Conservation (phyloP, 1,284 basidiomycete species). For the Papiliotrema flavescens region DNA sequence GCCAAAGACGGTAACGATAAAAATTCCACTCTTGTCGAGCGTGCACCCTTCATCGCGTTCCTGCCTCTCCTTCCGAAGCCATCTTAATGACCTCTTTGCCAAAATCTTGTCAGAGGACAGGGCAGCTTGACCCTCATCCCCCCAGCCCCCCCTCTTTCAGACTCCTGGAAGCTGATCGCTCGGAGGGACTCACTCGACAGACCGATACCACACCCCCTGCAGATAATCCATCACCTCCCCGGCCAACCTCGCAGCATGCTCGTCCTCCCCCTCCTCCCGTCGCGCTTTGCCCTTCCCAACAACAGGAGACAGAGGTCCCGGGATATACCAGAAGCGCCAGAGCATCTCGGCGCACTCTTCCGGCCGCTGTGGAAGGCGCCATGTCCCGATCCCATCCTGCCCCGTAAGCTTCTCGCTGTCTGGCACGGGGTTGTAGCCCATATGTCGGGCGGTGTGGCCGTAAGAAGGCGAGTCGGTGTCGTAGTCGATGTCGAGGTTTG, state of each 20-base stretch:
- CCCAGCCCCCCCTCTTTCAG: too few species aligned
- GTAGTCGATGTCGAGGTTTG: background rate
- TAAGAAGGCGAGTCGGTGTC: background rate
- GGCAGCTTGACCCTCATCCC: too few species aligned
- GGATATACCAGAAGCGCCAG: background rate
- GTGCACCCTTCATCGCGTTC: too few species aligned
- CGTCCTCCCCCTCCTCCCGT: background rate
- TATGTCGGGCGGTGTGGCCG: background rate
- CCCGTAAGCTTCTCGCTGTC: background rate
- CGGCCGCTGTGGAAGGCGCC: background rate
- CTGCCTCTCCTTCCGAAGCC: too few species aligned
- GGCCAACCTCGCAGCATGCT: background rate
- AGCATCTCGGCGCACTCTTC: background rate
- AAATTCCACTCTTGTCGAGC: too few species aligned
- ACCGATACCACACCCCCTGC: too few species aligned
- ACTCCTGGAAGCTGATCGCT: background rate
- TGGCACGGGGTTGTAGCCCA: background rate
- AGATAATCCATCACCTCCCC: background rate
- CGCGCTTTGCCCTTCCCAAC: background rate
- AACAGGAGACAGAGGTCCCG: background rate
- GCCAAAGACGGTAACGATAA: too few species aligned
- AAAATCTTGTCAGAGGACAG: too few species aligned
- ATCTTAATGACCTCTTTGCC: too few species aligned
- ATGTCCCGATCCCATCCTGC: background rate
- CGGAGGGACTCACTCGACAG: background rate